Conservation (phyloP, 2,329 filamentous ascomycete species). For the Coniochaeta ligniaria region DNA sequence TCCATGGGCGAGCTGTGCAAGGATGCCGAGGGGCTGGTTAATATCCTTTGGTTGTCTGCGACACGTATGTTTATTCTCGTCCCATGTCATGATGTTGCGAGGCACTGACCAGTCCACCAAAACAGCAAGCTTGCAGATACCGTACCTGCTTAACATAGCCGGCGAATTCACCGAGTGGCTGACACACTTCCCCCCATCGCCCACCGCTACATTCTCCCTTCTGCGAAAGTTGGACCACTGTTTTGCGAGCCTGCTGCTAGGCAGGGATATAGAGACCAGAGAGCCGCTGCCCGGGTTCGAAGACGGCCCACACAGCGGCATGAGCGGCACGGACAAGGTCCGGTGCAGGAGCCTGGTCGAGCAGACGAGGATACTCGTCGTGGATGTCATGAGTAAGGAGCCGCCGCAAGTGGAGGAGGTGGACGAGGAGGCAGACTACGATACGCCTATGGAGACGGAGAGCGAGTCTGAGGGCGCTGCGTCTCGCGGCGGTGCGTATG, state of each 20-base stretch:
- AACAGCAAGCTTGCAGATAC: conserved; percentile 69
- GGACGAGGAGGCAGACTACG: conserved; percentile 10
- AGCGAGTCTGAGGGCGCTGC: conserved; percentile 19
- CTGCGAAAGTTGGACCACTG: conserved; percentile 76
- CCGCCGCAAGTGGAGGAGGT: conserved; percentile 27
- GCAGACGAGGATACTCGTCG: conserved; percentile 62
- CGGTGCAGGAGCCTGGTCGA: conserved; percentile 77
- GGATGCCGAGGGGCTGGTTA: conserved; percentile 68
- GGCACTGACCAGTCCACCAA: not conserved
- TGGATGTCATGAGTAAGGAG: conserved; percentile 58
- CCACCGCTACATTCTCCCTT: conserved; percentile 61
- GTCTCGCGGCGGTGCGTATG: not conserved
- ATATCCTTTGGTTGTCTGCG: conserved; percentile 79
- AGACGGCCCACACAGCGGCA: conserved; percentile 52
- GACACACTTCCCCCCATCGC: conserved; percentile 61
- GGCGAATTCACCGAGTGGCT: conserved; percentile 67
- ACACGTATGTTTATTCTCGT: conserved; percentile 57
- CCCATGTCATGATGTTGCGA: not conserved
- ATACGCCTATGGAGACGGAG: conserved; percentile 15
- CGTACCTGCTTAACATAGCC: conserved; percentile 74
- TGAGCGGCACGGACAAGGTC: conserved; percentile 79
- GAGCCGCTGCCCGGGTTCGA: conserved; percentile 65
- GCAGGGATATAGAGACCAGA: conserved; percentile 58
- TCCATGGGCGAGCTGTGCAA: conserved; percentile 63
- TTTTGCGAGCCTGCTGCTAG: conserved; percentile 68